Percentiles rank a stretch among this genome's conserved stretches.
phyloP scores from a whole-genome alignment of 2,329 filamentous ascomycete genomes.

The Amesomyces nigricolor region DNA sequence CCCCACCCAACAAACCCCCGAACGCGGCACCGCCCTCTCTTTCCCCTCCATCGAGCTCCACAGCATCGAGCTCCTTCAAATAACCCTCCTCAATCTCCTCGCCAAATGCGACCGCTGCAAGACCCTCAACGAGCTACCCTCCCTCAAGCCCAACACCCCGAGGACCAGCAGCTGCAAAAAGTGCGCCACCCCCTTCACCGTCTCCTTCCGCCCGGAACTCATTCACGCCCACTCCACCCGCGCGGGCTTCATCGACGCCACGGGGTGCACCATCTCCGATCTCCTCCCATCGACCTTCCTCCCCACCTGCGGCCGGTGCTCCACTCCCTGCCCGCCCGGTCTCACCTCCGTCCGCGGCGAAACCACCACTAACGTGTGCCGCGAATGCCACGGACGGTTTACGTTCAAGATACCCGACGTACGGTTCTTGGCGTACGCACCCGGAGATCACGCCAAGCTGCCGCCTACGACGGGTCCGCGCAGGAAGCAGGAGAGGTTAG shows the following conservation, averaged over 20 bases:
- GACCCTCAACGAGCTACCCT: conserved; percentile 62
- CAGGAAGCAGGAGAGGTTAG: conserved; percentile 48
- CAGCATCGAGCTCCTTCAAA: conserved; percentile 68
- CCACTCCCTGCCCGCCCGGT: conserved; percentile 59
- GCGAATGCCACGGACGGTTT: conserved; percentile 74
- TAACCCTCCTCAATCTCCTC: conserved; percentile 60
- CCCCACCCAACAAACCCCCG: conserved; percentile 38
- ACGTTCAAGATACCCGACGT: conserved; percentile 72
- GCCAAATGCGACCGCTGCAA: conserved; percentile 78
- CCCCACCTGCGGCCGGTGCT: conserved; percentile 73
- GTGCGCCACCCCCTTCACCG: conserved; percentile 48
- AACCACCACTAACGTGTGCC: conserved; percentile 66
- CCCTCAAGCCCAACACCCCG: conserved; percentile 48
- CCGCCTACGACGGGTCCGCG: conserved; percentile 35
- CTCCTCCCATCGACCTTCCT: conserved; percentile 69
- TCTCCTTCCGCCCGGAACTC: conserved; percentile 59
- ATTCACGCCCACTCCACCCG: conserved; percentile 69
- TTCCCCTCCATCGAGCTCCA: conserved; percentile 74
- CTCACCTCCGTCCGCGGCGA: conserved; percentile 70
- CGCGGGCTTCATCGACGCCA: conserved; percentile 72
- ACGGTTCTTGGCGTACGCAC: conserved; percentile 68
- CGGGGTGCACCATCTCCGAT: conserved; percentile 68
- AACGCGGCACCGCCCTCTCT: conserved; percentile 69
- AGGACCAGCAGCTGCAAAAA: conserved; percentile 54
- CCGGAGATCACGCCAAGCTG: conserved; percentile 36